Evolutionary conservation across 176 grass and related monocot species (phyloP).

Genomic region (Phyllostachys edulis): DNA sequence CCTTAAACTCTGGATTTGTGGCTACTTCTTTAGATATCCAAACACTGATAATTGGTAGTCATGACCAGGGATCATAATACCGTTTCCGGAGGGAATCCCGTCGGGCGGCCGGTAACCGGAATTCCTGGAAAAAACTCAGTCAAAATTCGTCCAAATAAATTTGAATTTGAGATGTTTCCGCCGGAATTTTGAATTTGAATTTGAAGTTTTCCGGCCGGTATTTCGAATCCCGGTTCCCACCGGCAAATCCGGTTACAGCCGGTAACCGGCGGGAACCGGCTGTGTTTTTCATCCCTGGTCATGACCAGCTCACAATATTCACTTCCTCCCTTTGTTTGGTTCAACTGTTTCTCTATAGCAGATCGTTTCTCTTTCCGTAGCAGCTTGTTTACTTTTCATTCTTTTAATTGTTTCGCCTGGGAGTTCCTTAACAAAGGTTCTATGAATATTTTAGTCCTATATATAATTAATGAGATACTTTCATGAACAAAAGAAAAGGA

Average conservation of each 20-base stretch:
- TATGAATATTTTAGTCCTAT: background rate
- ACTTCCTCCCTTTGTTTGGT: background rate
- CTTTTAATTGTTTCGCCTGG: background rate
- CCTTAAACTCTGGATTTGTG: background rate
- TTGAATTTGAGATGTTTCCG: too few relatives aligned
- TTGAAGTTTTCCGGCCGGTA: too few relatives aligned
- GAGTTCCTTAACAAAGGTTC: background rate
- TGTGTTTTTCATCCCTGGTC: too few relatives aligned
- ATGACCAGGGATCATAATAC: background rate
- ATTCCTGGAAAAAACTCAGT: too few relatives aligned
- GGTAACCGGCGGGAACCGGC: too few relatives aligned
- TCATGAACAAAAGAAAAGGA: constrained; percentile 7
- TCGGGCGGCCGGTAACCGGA: too few relatives aligned
- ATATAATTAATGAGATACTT: constrained; percentile 3
- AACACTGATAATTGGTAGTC: background rate
- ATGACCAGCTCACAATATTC: background rate
- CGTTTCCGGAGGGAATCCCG: too few relatives aligned
- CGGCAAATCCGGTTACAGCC: too few relatives aligned
- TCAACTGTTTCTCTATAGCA: background rate
- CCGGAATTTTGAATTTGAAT: too few relatives aligned
- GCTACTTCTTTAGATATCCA: background rate
- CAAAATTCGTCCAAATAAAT: too few relatives aligned
- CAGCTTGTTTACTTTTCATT: background rate
- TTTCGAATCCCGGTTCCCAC: too few relatives aligned
- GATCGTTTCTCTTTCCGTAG: background rate